Evolutionary conservation across 805 yeast species (phyloP).

Genomic region (Candida rishiriensis): DNA sequence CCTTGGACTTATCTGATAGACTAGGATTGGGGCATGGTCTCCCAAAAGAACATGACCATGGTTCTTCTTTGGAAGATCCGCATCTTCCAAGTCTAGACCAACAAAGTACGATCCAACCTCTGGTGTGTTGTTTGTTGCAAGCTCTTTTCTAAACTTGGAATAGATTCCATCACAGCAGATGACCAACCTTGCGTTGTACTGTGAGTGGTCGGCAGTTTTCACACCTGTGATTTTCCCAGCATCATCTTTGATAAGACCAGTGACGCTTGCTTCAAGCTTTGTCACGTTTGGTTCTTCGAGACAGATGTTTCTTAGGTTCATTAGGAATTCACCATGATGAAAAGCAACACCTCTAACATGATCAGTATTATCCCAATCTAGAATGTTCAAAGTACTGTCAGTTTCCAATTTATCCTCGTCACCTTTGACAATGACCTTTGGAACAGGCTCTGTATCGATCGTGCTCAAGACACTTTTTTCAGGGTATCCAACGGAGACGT

Average conservation of each 20-base stretch:
- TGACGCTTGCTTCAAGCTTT: conserved; percentile 79
- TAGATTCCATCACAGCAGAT: conserved; percentile 91
- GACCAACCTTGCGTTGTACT: conserved; percentile 59
- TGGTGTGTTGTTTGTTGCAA: conserved; percentile 59
- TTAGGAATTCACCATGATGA: conserved; percentile 86
- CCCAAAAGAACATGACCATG: conserved; percentile 92
- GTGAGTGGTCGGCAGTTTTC: conserved; percentile 43
- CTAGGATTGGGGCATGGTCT: conserved; percentile 78
- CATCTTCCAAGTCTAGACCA: conserved; percentile 72
- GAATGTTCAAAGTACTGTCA: conserved; percentile 45
- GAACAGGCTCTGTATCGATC: conserved; percentile 41
- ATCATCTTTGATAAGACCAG: conserved; percentile 51
- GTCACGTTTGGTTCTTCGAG: conserved; percentile 69
- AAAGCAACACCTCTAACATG: conserved; percentile 75
- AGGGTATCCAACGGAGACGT: conserved; percentile 67
- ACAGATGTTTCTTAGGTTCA: conserved; percentile 71
- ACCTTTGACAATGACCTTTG: conserved; percentile 51
- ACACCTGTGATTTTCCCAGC: conserved; percentile 67
- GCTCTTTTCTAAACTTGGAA: conserved; percentile 81
- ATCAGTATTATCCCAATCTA: conserved; percentile 56
- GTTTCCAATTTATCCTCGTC: conserved; percentile 48
- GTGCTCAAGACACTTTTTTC: conserved; percentile 46
- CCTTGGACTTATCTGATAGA: conserved; percentile 78
- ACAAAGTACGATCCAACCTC: conserved; percentile 77
- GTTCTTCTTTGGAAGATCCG: conserved; percentile 65